Conservation (phyloP, 2,329 filamentous ascomycete genomes). For the Aspergillus uvarum region DNA sequence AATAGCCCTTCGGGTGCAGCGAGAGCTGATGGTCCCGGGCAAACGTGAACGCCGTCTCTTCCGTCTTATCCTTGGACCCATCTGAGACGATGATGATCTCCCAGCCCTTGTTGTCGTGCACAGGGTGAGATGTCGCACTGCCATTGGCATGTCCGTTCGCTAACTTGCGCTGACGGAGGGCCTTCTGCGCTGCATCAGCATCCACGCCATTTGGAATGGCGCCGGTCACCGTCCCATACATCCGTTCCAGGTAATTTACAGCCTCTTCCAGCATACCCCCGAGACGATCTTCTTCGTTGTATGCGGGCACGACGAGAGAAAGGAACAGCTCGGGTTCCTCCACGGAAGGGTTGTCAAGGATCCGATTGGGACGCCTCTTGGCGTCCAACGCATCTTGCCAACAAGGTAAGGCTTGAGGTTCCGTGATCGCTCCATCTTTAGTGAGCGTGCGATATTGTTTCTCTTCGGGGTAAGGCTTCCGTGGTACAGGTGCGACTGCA, state of each 20-base stretch:
- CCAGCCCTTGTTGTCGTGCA: conserved; percentile 61
- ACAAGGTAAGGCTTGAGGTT: conserved; percentile 66
- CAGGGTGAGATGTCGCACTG: conserved; percentile 31
- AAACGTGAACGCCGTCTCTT: conserved; percentile 76
- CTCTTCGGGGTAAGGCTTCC: conserved; percentile 71
- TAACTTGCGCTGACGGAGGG: conserved; percentile 25
- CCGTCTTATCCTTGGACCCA: conserved; percentile 79
- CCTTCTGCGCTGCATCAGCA: conserved; percentile 12
- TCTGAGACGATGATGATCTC: conserved; percentile 93
- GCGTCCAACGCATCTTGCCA: conserved; percentile 79
- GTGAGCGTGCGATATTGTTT: conserved; percentile 79
- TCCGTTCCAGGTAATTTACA: conserved; percentile 75
- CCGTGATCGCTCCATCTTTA: conserved; percentile 59
- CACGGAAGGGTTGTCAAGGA: conserved; percentile 51
- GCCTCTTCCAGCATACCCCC: conserved; percentile 86
- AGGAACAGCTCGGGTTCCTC: conserved; percentile 79
- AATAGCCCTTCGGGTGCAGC: conserved; percentile 42
- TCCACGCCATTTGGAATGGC: conserved; percentile 15
- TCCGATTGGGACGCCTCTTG: conserved; percentile 55
- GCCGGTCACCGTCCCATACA: conserved; percentile 60
- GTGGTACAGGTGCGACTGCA: conserved; percentile 77
- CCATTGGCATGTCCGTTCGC: conserved; percentile 33
- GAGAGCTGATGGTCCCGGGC: conserved; percentile 65
- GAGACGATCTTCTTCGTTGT: conserved; percentile 86
- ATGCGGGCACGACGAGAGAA: conserved; percentile 90